Percentiles rank a stretch among this genome's conserved stretches.
Conservation (phyloP, 495 filamentous ascomycete species). For the Xylaria telfairii region DNA sequence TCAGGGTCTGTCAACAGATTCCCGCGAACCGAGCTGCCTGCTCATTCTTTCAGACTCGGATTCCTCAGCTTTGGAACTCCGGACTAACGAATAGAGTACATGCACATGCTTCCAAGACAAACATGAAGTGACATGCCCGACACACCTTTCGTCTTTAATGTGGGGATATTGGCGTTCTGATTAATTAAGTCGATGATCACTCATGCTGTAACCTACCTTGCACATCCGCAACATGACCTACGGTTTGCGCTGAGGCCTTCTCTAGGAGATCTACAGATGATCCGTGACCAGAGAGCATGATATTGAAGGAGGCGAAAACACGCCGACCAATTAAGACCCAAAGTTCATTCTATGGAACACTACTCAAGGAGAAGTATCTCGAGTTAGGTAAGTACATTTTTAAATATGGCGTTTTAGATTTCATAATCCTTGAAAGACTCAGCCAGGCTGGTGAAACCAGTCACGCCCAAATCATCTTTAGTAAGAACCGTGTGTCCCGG, state of each 20-base stretch:
- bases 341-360: not conserved
- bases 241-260: not conserved
- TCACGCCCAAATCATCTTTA: slow-evolving; percentile 20
- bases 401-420: not conserved
- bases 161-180: not conserved
- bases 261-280: not conserved
- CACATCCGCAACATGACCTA: not conserved
- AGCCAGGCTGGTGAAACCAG: slow-evolving; percentile 9
- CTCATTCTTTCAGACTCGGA: slow-evolving; percentile 60
- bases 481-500: slow-evolving; percentile 22
- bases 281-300: not conserved
- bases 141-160: not conserved
- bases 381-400: not conserved
- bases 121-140: not conserved
- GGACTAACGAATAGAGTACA: slow-evolving; percentile 63
- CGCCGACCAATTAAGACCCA: not conserved
- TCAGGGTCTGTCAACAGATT: slow-evolving; percentile 27
- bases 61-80: slow-evolving; percentile 57
- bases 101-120: slow-evolving; percentile 18
- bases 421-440: slow-evolving; percentile 23
- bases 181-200: not conserved
- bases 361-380: not conserved
- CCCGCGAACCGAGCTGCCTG: slow-evolving; percentile 34
- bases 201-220: not conserved
- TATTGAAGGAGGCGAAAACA: not conserved